Conservation (phyloP, 2,329 filamentous ascomycete genomes). For the Gnomoniopsis smithogilvyi region DNA sequence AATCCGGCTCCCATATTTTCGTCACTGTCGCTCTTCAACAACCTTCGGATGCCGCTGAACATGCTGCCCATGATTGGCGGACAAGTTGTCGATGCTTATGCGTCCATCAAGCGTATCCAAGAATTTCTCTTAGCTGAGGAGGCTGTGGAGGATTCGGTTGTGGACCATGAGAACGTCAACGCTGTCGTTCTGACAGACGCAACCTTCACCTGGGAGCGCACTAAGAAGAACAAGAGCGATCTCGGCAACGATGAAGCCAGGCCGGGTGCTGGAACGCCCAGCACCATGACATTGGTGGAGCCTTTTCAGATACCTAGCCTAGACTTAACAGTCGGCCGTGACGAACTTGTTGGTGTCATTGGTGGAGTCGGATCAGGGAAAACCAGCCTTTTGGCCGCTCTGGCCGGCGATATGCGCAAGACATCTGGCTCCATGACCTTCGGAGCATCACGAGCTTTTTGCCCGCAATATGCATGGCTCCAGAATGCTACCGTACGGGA, state of each 20-base stretch:
- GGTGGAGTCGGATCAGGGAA: slow-evolving; percentile 80
- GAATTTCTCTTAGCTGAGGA: slow-evolving; percentile 83
- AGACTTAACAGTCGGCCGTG: slow-evolving; percentile 62
- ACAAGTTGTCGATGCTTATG: slow-evolving; percentile 78
- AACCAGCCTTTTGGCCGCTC: slow-evolving; percentile 74
- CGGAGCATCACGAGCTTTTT: slow-evolving; percentile 76
- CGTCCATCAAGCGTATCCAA: slow-evolving; percentile 75
- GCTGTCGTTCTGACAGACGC: slow-evolving; percentile 67
- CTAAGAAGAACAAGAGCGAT: slow-evolving; percentile 45
- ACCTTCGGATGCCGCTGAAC: slow-evolving; percentile 78
- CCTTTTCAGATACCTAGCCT: slow-evolving; percentile 67
- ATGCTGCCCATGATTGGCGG: slow-evolving; percentile 78
- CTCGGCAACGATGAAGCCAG: slow-evolving; percentile 39
- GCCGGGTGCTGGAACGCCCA: slow-evolving; percentile 39
- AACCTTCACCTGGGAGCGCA: slow-evolving; percentile 77
- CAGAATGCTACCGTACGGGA: slow-evolving; percentile 79
- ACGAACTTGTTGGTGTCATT: slow-evolving; percentile 73
- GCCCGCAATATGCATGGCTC: slow-evolving; percentile 91
- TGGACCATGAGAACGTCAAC: slow-evolving; percentile 52
- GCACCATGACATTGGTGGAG: slow-evolving; percentile 51
- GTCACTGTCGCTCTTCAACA: slow-evolving; percentile 84
- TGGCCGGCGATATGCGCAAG: slow-evolving; percentile 85
- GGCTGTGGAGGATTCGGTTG: slow-evolving; percentile 60
- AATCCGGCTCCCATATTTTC: slow-evolving; percentile 78
- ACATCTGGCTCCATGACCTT: slow-evolving; percentile 68